Base-by-base conservation (phyloP, 106 monocot species). In the Acorus calamus region DNA sequence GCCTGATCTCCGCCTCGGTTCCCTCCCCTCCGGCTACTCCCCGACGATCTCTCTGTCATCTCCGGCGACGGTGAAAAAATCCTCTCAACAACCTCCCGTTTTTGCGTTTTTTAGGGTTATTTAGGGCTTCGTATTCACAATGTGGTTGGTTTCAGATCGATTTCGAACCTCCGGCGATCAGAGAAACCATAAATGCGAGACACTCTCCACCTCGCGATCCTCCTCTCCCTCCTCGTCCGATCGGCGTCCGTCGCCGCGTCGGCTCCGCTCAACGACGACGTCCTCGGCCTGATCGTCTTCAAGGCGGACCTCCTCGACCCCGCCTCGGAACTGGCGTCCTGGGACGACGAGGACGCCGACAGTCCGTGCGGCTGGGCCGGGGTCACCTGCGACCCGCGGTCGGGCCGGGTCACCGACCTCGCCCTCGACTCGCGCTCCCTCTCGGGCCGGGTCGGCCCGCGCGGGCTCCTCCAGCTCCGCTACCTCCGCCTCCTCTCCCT, bases 271-370 rank as follows among this genome's bases (percentile, higher is more conserved):
- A 98, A 85, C 83, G 92, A 88, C 61, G 98, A 98, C 63, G 71
- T 92, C 11, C 98, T 98, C n/a, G 98, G 92, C 47, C 80, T 98
- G 43, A 83, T 98, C 66, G 92, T 92, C 62, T 88, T 98, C 81
- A 98, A 98, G 65, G 78, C 92, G 55, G 92, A 78, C 41, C 64
- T 98, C 14, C 11, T 3, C 2, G 96, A 98, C 67, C 85, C 98
- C 0, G 12, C n/a, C 2, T 76, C 76, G 10, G 66, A 68, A 61
- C 92, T 98, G 11, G 65, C 74, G 4, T 86, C 98, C 2, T 98
- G 98, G 98, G 79, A 88, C 72, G 28, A 28, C 28, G 92, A 86
- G 62, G 88, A 92, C 73, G 85, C 81, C 67, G 77, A 74, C 62
- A 43, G 57, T 75, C 81, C 92, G 6, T 92, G 98, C 77, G 13